Evolutionary conservation across 2,329 filamentous ascomycete genomes (phyloP).

Genomic region (Aureobasidium sp.): DNA sequence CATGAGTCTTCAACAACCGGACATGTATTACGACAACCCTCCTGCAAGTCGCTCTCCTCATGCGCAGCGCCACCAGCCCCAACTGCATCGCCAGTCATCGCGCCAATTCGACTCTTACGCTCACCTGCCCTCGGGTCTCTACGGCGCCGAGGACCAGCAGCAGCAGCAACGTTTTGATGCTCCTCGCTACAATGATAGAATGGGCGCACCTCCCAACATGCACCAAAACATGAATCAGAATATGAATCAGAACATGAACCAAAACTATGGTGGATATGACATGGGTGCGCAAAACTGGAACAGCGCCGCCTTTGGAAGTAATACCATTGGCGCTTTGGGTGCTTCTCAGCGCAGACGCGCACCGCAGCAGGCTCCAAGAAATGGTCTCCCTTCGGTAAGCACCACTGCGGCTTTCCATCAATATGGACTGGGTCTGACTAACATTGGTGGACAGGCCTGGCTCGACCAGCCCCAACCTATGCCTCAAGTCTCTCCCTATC

Average conservation of each 20-base stretch:
- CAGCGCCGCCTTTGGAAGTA: conserved; percentile 62
- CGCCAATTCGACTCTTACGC: conserved; percentile 63
- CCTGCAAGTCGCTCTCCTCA: conserved; percentile 63
- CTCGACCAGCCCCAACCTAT: conserved; percentile 47
- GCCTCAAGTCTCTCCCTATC: conserved; percentile 37
- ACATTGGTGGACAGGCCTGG: conserved; percentile 47
- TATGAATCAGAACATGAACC: conserved; percentile 24
- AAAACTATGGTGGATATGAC: conserved; percentile 52
- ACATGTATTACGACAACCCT: conserved; percentile 68
- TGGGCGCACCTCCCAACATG: conserved; percentile 44
- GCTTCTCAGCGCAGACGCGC: conserved; percentile 45
- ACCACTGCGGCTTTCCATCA: neutral
- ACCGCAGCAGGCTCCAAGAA: conserved; percentile 41
- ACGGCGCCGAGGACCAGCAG: conserved; percentile 60
- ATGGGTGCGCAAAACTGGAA: conserved; percentile 72
- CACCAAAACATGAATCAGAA: conserved; percentile 28
- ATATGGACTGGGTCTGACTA: conserved; percentile 15
- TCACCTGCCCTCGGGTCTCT: conserved; percentile 60
- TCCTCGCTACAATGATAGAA: conserved; percentile 55
- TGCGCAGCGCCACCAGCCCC: conserved; percentile 59
- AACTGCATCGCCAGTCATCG: conserved; percentile 64
- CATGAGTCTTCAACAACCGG: conserved; percentile 34
- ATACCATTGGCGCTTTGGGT: conserved; percentile 32
- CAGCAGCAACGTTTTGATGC: conserved; percentile 42
- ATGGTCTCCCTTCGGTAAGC: conserved; percentile 68